Evolutionary conservation across 202 grass and related monocot species (phyloP).

Genomic region (Setaria italica): DNA sequence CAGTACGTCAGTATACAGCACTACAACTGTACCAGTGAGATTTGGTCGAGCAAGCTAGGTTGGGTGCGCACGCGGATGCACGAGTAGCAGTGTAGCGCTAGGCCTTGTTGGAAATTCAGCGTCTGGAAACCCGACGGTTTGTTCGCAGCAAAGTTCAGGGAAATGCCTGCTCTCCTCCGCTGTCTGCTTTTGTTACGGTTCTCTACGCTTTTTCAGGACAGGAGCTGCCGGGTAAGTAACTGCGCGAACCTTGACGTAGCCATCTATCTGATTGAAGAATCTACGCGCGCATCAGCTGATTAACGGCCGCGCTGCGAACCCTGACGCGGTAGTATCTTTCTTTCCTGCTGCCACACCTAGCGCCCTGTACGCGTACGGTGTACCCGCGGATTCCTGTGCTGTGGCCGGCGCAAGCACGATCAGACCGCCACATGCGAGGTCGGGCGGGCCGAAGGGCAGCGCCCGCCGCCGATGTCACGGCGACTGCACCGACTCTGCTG

Average conservation of each 20-base stretch:
- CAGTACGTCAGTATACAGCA: not conserved
- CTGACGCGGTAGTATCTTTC: not conserved
- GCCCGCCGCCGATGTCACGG: conserved; percentile 18
- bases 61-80: not conserved
- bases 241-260: not conserved
- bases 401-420: not conserved
- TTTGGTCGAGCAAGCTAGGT: not conserved
- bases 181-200: not conserved
- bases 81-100: not conserved
- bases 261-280: not conserved
- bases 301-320: not conserved
- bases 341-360: not conserved
- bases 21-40: not conserved
- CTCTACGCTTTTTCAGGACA: not conserved
- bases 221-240: not conserved
- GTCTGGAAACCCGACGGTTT: not conserved
- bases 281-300: not conserved
- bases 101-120: not conserved
- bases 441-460: not conserved
- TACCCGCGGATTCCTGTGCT: not conserved
- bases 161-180: not conserved
- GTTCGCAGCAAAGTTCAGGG: not conserved
- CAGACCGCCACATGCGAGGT: conserved; percentile 39
- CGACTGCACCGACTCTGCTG: not conserved
- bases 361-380: not conserved